phyloP scores from a whole-genome alignment of 2,329 filamentous ascomycete genomes.

The Xylaria hypoxylon region DNA sequence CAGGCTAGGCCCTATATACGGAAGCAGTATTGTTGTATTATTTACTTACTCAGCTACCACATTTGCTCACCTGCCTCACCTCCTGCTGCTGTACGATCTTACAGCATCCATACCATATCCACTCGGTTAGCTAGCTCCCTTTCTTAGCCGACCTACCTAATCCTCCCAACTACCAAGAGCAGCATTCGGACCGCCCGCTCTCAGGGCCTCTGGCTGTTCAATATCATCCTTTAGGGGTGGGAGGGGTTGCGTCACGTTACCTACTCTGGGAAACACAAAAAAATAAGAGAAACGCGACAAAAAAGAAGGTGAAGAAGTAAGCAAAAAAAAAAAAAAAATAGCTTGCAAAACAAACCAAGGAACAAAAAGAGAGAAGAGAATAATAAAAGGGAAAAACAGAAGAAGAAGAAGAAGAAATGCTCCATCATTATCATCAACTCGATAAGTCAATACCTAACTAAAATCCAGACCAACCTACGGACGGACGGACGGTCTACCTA shows the following conservation, averaged over 20 bases:
- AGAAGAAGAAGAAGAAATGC: background rate
- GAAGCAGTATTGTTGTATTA: constrained; percentile 25
- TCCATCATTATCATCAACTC: constrained; percentile 12
- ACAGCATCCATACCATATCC: constrained; percentile 35
- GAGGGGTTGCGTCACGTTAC: constrained; percentile 30
- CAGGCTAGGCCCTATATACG: constrained; percentile 24
- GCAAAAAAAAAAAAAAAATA: background rate
- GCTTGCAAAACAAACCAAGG: constrained; percentile 1
- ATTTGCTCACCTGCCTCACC: constrained; percentile 39
- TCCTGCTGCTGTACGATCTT: constrained; percentile 25
- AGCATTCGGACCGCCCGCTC: constrained; percentile 38
- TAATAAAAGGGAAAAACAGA: too few species aligned
- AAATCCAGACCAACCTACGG: constrained; percentile 3
- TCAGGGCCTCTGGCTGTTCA: constrained; percentile 17
- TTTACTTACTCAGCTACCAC: constrained; percentile 40
- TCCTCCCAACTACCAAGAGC: constrained; percentile 33
- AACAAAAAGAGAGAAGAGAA: background rate
- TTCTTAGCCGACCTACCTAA: constrained; percentile 40
- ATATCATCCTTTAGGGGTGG: constrained; percentile 18
- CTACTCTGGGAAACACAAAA: constrained; percentile 11
- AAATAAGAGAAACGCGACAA: constrained; percentile 1
- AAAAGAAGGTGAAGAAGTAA: constrained; percentile 3
- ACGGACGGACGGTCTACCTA: constrained; percentile 19
- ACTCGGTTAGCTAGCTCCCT: constrained; percentile 37
- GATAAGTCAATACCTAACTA: constrained; percentile 8